Evolutionary conservation across 805 yeast species (phyloP).

Genomic region (Saturnispora gosingensis): DNA sequence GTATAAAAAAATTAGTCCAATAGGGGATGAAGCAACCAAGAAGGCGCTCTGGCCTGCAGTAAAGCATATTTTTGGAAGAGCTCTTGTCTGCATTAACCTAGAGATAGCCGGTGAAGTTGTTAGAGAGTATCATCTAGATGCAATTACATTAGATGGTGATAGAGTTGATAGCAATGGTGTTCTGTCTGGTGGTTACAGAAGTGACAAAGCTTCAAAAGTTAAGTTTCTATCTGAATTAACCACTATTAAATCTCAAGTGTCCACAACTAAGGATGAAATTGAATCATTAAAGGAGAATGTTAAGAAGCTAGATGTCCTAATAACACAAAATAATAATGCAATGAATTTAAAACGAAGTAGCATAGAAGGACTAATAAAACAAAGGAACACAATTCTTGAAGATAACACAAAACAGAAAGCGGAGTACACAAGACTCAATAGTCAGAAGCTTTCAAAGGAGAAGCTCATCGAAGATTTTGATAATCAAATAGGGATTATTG

Average conservation of each 20-base stretch:
- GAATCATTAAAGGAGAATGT: conserved; percentile 31
- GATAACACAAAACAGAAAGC: conserved; percentile 34
- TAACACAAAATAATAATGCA: conserved; percentile 41
- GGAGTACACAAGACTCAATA: conserved; percentile 35
- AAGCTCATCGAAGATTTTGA: conserved; percentile 30
- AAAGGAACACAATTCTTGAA: conserved; percentile 36
- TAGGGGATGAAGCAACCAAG: conserved; percentile 35
- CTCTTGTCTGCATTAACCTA: conserved; percentile 66
- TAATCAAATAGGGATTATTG: conserved; percentile 27
- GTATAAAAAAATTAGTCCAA: conserved; percentile 46
- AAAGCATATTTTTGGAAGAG: conserved; percentile 69
- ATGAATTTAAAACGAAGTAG: conserved; percentile 29
- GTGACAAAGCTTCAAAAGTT: conserved; percentile 55
- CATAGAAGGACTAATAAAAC: conserved; percentile 35
- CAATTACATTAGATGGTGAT: conserved; percentile 91
- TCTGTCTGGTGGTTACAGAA: conserved; percentile 81
- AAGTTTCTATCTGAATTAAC: conserved; percentile 56
- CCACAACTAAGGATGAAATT: conserved; percentile 32
- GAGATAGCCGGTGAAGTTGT: conserved; percentile 63
- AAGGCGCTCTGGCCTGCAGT: conserved; percentile 55
- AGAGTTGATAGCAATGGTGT: conserved; percentile 78
- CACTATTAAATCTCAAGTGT: conserved; percentile 41
- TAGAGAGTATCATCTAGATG: conserved; percentile 47
- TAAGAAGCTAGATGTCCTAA: conserved; percentile 37
- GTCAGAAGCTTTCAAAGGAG: conserved; percentile 31